phyloP scores from a whole-genome alignment of 805 yeast species.

The Yamadazyma tumulicola region DNA sequence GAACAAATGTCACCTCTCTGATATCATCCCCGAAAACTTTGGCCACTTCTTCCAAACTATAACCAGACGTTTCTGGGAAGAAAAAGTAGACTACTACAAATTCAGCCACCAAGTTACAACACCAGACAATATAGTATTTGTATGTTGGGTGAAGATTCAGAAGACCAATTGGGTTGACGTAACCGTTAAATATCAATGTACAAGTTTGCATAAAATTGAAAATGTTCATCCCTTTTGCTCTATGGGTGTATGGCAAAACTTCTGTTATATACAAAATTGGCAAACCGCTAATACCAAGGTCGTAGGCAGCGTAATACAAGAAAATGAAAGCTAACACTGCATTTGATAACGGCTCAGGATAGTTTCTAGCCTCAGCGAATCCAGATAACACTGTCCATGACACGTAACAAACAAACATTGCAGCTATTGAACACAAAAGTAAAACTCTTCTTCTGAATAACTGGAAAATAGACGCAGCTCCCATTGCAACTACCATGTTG shows the following conservation, averaged over 20 bases:
- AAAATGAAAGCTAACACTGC: slow-evolving; percentile 24
- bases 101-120: slow-evolving; percentile 28
- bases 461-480: slow-evolving; percentile 13
- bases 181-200: slow-evolving; percentile 24
- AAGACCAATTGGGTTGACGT: slow-evolving; percentile 37
- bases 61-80: slow-evolving; percentile 42
- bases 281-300: slow-evolving; percentile 41
- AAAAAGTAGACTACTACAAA: slow-evolving; percentile 27
- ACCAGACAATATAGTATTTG: slow-evolving; percentile 43
- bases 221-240: slow-evolving; percentile 41
- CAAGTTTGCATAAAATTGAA: slow-evolving; percentile 19
- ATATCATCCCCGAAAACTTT: slow-evolving; percentile 37
- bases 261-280: slow-evolving; percentile 47
- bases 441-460: slow-evolving; percentile 25
- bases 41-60: slow-evolving; percentile 42
- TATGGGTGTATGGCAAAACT: slow-evolving; percentile 31
- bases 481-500: slow-evolving; percentile 33
- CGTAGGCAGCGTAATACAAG: slow-evolving; percentile 19
- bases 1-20: slow-evolving; percentile 1
- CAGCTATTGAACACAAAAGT: slow-evolving; percentile 21
- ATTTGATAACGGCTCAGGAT: slow-evolving; percentile 11
- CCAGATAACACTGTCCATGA: slow-evolving; percentile 25
- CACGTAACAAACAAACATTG: slow-evolving; percentile 24
- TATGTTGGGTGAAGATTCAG: slow-evolving; percentile 33
- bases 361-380: slow-evolving; percentile 17